phyloP scores from a whole-genome alignment of 208 protist genomes.

The Crithidia sp. region DNA sequence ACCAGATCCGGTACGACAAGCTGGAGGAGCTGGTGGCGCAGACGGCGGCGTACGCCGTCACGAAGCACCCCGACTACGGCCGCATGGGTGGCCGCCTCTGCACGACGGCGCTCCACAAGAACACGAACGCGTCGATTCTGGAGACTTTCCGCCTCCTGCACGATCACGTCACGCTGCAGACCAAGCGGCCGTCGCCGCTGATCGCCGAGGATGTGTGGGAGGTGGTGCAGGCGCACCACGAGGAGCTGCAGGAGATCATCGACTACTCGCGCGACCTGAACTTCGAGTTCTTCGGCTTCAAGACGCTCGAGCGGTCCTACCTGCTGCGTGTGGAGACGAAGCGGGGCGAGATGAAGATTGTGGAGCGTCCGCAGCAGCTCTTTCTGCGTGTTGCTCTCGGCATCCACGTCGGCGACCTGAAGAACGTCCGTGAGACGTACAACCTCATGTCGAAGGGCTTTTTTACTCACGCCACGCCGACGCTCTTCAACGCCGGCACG shows the following conservation, averaged over 20 bases:
- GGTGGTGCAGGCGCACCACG: constrained; percentile 80
- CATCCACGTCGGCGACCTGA: constrained; percentile 96
- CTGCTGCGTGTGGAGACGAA: constrained; percentile 94
- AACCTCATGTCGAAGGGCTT: constrained; percentile 93
- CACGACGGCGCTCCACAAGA: constrained; percentile 98
- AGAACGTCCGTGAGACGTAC: constrained; percentile 96
- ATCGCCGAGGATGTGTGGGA: constrained; percentile 94
- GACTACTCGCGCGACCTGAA: constrained; percentile 96
- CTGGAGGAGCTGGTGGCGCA: constrained; percentile 97
- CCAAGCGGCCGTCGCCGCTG: constrained; percentile 79
- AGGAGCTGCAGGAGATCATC: constrained; percentile 92
- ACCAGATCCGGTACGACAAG: constrained; percentile 88
- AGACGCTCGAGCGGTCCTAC: constrained; percentile 99
- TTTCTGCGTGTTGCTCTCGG: constrained; percentile 98
- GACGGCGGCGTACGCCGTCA: constrained; percentile 96
- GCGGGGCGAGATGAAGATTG: constrained; percentile 75
- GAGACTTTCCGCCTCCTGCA: constrained; percentile 93
- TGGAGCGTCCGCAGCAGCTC: constrained; percentile 99
- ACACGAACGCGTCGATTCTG: constrained; percentile 88
- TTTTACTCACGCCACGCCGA: constrained; percentile 99
- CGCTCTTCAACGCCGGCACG: constrained; percentile 99
- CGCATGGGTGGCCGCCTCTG: constrained; percentile 97
- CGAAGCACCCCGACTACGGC: constrained; percentile 98
- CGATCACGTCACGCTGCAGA: constrained; percentile 91
- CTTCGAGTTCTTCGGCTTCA: constrained; percentile 99